Base-by-base conservation (phyloP, 106 monocot genomes). In the Gastrodia elata region DNA sequence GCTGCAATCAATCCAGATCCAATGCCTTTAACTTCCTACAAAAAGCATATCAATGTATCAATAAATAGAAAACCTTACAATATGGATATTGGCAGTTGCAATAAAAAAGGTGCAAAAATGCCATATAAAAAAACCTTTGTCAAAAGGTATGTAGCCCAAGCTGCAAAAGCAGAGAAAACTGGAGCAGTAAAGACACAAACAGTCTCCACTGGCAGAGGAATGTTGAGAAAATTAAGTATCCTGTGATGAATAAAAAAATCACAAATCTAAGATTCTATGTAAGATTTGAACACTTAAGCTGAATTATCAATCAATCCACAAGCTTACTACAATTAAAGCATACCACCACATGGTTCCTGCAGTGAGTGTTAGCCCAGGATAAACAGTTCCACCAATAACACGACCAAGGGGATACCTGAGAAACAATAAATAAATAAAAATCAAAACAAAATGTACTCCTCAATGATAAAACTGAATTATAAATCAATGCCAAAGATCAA, bases 111-210 rank as follows among this genome's bases (percentile, higher is more conserved):
- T 40, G 52, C 38, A 65, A 28, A 78, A 15, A 27, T 64, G 33
- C 25, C 33, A 55, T 76, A 41, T 59, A 68, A 55, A 38, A 73
- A 67, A 48, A 96, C 97, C 82, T 93, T 98, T 64, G 97, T 98
- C 57, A 98, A 65, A 74, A 98, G 88, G 77, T 87, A 98, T 49
- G 97, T 93, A 67, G 97, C 93, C 97, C 97, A 98, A 73, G 97
- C 85, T 46, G 97, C 97, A 85, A 65, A 76, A 71, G 97, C 97
- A 39, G 97, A 98, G 75, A 98, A 98, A 65, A 98, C 74, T 38
- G 97, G 97, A 75, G 97, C 97, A 41, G 97, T 98, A 75, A 98
- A 98, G 27, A 98, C 93, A 77, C 97, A 98, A 38, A 93, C 97
- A 72, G 97, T 98, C 86, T 98, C 93, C 75, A 98, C 97, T 13